Conservation (phyloP, 805 yeast genomes). For the Lipomyces yamadae region DNA sequence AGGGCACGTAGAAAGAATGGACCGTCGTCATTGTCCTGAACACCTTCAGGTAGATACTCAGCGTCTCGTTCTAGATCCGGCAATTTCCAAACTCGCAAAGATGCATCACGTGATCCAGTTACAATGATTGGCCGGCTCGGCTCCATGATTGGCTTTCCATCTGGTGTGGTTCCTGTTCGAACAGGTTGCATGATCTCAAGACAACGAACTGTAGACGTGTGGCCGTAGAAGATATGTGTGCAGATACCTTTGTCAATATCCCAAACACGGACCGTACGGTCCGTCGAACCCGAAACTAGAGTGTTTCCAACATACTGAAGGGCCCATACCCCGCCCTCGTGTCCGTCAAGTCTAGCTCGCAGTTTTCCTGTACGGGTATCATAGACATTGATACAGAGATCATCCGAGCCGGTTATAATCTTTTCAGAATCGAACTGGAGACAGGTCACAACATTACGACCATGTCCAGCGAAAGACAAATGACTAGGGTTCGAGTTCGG, state of each 20-base stretch:
- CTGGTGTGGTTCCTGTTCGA: conserved; percentile 57
- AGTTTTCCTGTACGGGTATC: conserved; percentile 74
- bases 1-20: conserved; percentile 73
- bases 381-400: conserved; percentile 77
- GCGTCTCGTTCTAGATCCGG: conserved; percentile 48
- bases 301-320: conserved; percentile 78
- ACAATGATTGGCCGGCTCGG: conserved; percentile 74
- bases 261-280: conserved; percentile 93
- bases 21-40: conserved; percentile 45
- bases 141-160: conserved; percentile 59
- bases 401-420: conserved; percentile 92
- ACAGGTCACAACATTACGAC: conserved; percentile 88
- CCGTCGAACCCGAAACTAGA: conserved; percentile 92
- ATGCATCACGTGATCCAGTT: conserved; percentile 89
- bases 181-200: conserved; percentile 56
- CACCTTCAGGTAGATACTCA: conserved; percentile 17
- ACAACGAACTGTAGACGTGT: conserved; percentile 84
- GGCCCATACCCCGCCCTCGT: conserved; percentile 99
- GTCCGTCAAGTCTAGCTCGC: conserved; percentile 71
- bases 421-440: conserved; percentile 89
- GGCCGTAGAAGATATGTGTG: conserved; percentile 90
- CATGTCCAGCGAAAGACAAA: conserved; percentile 70
- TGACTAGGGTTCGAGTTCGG: conserved; percentile 70
- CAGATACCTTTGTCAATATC: conserved; percentile 81
- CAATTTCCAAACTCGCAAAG: conserved; percentile 93